phyloP scores from a whole-genome alignment of 2,329 filamentous ascomycete species.

The Zymoseptoria crescenta region DNA sequence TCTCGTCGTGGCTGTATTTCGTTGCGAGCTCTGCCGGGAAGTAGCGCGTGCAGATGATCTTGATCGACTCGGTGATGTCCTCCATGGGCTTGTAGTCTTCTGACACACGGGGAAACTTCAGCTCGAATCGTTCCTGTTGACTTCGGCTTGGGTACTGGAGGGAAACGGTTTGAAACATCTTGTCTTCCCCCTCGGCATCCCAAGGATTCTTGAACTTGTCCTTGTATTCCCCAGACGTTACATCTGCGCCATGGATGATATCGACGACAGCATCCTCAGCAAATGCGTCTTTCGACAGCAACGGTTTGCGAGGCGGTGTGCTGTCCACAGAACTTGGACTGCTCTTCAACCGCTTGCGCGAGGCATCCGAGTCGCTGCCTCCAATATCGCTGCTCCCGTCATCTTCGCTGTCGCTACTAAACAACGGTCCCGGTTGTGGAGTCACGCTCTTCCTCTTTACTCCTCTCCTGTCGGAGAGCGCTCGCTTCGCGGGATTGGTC shows the following conservation, averaged over 20 bases:
- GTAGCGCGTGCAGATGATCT: conserved; percentile 63
- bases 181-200: conserved; percentile 30
- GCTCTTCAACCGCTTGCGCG: conserved; percentile 31
- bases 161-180: conserved; percentile 39
- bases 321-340: conserved; percentile 28
- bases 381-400: conserved; percentile 24
- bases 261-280: conserved; percentile 19
- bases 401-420: conserved; percentile 29
- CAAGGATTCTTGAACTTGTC: conserved; percentile 45
- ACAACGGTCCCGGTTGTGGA: conserved; percentile 22
- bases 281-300: conserved; percentile 20
- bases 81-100: conserved; percentile 58
- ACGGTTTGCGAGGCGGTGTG: conserved; percentile 16
- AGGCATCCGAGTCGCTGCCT: conserved; percentile 27
- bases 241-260: conserved; percentile 36
- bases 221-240: conserved; percentile 33
- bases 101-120: conserved; percentile 63
- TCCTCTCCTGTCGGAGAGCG: conserved; percentile 18
- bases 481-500: conserved; percentile 14
- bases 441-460: conserved; percentile 31
- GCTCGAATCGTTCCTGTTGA: conserved; percentile 50
- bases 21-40: conserved; percentile 61
- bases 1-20: conserved; percentile 62
- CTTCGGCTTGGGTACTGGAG: conserved; percentile 74
- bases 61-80: conserved; percentile 50